phyloP scores from a whole-genome alignment of 139 green algal genomes.

The Auxenochlorella pyrenoidosa region DNA sequence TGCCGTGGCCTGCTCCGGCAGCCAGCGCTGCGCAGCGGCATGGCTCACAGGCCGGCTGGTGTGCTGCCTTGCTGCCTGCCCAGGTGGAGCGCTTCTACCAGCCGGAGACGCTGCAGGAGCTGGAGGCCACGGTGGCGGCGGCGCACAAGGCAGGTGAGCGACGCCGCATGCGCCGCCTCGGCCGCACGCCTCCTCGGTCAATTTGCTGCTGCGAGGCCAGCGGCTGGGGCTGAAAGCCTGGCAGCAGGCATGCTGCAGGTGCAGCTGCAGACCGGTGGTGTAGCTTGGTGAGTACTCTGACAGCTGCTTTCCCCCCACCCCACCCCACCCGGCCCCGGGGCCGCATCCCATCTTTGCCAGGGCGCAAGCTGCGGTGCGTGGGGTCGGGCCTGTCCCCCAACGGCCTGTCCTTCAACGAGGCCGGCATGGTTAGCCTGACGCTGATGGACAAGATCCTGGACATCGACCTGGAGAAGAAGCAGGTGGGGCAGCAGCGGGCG shows the following conservation, averaged over 20 bases:
- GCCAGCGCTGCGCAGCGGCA: too few relatives aligned
- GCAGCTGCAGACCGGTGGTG: too few relatives aligned
- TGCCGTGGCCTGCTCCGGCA: too few relatives aligned
- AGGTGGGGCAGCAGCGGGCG: neutral
- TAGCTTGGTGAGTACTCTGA: neutral
- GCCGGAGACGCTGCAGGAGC: slow-evolving; percentile 86
- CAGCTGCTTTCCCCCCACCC: neutral
- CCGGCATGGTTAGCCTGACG: slow-evolving; percentile 92
- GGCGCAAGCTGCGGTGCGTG: slow-evolving; percentile 80
- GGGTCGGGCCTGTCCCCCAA: slow-evolving; percentile 93
- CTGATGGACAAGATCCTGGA: slow-evolving; percentile 89
- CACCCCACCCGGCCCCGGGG: too few relatives aligned
- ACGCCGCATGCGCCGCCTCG: too few relatives aligned
- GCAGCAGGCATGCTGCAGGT: too few relatives aligned
- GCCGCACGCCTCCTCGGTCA: too few relatives aligned
- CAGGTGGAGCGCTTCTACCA: slow-evolving; percentile 67
- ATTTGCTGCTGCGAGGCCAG: too few relatives aligned
- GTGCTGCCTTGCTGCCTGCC: neutral
- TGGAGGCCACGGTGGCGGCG: slow-evolving; percentile 79
- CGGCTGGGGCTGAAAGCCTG: neutral
- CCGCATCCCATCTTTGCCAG: slow-evolving; percentile 1
- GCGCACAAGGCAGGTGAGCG: slow-evolving; percentile 53
- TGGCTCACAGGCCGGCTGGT: too few relatives aligned
- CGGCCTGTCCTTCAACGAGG: slow-evolving; percentile 79
- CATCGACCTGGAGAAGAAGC: slow-evolving; percentile 76